phyloP scores from a whole-genome alignment of 169 alveolate species.

The Plasmodium gaboni region DNA sequence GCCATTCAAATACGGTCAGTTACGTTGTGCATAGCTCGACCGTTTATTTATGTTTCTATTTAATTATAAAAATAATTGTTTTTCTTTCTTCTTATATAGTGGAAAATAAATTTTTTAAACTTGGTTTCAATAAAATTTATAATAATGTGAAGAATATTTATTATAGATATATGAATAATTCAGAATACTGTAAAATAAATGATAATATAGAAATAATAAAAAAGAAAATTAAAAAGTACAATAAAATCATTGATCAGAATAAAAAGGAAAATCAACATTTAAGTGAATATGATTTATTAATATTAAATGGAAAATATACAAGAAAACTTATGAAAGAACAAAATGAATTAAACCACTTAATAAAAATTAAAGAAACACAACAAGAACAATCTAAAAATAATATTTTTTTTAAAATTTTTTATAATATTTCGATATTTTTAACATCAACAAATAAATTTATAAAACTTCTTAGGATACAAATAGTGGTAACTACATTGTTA shows the following conservation, averaged over 20 bases:
- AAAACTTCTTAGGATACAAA: conserved; percentile 12
- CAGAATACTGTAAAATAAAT: conserved; percentile 12
- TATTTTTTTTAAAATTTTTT: background rate
- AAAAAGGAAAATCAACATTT: conserved; percentile 45
- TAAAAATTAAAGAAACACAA: background rate
- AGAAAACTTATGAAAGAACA: conserved; percentile 59
- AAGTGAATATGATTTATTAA: conserved; percentile 49
- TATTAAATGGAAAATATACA: conserved; percentile 71
- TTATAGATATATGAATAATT: conserved; percentile 7
- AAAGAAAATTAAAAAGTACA: conserved; percentile 51
- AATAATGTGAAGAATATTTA: conserved; percentile 14
- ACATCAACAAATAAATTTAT: conserved; percentile 8
- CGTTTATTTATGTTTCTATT: conserved; percentile 26
- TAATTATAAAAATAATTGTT: conserved; percentile 6
- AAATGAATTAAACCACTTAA: conserved; percentile 16
- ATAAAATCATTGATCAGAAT: conserved; percentile 42
- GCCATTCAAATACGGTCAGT: conserved; percentile 3
- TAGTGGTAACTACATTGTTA: conserved; percentile 9
- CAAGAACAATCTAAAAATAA: conserved; percentile 20
- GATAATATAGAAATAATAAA: conserved; percentile 26
- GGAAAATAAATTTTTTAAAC: conserved; percentile 9
- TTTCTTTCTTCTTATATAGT: background rate
- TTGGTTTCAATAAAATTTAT: background rate
- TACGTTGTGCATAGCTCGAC: conserved; percentile 60
- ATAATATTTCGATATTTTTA: conserved; percentile 1